Conservation (phyloP, 306 rosid genomes). For the Cicer chorassanicum region DNA sequence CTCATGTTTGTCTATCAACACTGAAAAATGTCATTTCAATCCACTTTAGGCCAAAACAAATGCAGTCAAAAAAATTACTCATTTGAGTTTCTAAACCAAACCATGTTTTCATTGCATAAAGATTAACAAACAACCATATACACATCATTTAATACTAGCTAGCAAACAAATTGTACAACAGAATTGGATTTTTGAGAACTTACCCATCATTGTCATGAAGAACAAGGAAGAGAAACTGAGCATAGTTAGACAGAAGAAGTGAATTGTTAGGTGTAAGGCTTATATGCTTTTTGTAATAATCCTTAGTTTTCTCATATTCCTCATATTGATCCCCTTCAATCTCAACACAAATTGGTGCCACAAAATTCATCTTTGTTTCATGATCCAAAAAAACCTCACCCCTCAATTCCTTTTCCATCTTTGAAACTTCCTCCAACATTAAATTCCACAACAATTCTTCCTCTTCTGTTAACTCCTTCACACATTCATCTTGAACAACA, state of each 20-base stretch:
- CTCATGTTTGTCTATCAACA: neutral
- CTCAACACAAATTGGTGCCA: constrained; percentile 61
- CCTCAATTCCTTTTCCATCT: constrained; percentile 47
- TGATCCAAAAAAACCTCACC: constrained; percentile 57
- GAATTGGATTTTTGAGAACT: constrained; percentile 33
- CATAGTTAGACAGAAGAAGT: constrained; percentile 82
- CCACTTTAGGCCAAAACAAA: constrained; percentile 13
- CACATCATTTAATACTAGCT: neutral
- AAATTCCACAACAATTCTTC: constrained; percentile 65
- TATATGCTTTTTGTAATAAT: constrained; percentile 57
- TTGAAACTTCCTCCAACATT: constrained; percentile 64
- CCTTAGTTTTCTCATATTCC: constrained; percentile 63
- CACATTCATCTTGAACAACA: constrained; percentile 35
- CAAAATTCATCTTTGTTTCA: constrained; percentile 44
- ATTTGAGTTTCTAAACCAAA: neutral
- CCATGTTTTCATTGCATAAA: neutral
- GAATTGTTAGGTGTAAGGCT: constrained; percentile 57
- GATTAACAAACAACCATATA: constrained; percentile 14
- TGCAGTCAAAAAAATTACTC: neutral
- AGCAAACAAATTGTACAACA: neutral
- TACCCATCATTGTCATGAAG: constrained; percentile 64
- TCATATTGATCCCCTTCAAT: constrained; percentile 65
- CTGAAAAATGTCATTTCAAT: constrained; percentile 25
- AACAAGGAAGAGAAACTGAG: constrained; percentile 78
- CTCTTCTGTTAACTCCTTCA: constrained; percentile 46